Percentiles rank a stretch among this genome's conserved stretches.
Conservation (phyloP, 2,329 filamentous ascomycete species). For the Spiromastix sp. region DNA sequence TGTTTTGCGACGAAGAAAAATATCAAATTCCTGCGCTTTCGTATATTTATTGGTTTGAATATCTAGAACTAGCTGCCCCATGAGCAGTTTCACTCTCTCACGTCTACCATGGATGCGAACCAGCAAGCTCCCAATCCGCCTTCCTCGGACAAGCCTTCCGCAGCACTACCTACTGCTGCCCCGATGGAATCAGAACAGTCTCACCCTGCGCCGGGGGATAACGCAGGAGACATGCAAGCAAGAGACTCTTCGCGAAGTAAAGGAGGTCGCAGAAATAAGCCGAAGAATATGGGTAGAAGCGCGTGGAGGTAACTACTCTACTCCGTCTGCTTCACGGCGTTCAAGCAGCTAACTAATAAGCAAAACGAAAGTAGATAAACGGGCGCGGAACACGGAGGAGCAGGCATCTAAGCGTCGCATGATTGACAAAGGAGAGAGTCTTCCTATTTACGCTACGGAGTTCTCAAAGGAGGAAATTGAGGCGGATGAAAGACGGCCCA, state of each 20-base stretch:
- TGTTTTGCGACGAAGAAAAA: not conserved
- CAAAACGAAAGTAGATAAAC: slow-evolving; percentile 44
- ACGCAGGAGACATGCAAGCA: not conserved
- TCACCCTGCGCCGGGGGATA: not conserved
- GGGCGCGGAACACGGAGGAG: slow-evolving; percentile 40
- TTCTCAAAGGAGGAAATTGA: slow-evolving; percentile 76
- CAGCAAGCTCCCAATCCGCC: slow-evolving; percentile 5
- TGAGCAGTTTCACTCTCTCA: slow-evolving; percentile 4
- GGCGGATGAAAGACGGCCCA: slow-evolving; percentile 75
- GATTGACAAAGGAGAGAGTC: slow-evolving; percentile 35
- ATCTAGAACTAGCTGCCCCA: too few species aligned
- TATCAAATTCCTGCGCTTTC: too few species aligned
- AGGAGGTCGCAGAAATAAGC: slow-evolving; percentile 43
- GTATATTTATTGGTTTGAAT: too few species aligned
- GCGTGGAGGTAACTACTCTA: slow-evolving; percentile 49
- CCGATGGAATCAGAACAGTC: not conserved
- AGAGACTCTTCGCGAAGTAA: slow-evolving; percentile 15
- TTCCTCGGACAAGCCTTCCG: slow-evolving; percentile 3
- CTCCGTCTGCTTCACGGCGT: slow-evolving; percentile 9
- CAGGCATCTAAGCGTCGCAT: slow-evolving; percentile 47
- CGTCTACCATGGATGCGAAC: slow-evolving; percentile 10
- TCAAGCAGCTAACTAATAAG: slow-evolving; percentile 39
- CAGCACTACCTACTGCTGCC: slow-evolving; percentile 1
- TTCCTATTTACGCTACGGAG: slow-evolving; percentile 45
- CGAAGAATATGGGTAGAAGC: slow-evolving; percentile 55